These are phyloP conservation scores for Smittium mucronatum DNA, from an alignment of 371 early-diverging fungal genomes.

Conservation along the genomic window DNA sequence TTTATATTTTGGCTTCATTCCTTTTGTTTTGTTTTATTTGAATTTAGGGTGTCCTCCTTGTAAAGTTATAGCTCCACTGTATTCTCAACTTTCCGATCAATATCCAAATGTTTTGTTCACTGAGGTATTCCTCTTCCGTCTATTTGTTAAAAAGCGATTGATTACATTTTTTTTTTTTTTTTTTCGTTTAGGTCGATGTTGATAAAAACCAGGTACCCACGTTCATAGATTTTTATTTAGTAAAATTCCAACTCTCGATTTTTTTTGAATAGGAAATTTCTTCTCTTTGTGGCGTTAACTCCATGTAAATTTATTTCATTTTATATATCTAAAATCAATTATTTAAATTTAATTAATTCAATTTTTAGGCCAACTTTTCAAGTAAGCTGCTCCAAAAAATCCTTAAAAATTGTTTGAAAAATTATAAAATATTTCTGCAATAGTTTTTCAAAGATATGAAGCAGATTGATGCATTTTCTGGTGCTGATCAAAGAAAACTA, in stretches of 20 bases:
- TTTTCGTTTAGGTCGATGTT: slow-evolving; percentile 11
- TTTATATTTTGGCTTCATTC: no score
- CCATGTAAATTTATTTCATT: no score
- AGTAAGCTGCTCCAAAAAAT: neutral
- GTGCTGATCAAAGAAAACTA: neutral
- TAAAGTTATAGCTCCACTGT: slow-evolving; percentile 5
- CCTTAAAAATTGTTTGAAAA: neutral
- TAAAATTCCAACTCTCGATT: no score
- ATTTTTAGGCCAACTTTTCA: slow-evolving; percentile 5
- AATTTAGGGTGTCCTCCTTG: slow-evolving; percentile 9
- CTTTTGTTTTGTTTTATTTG: no score
- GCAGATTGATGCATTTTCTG: neutral
- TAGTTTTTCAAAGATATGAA: neutral
- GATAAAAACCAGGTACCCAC: neutral
- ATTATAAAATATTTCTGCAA: neutral
- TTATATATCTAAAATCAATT: no score
- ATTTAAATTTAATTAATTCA: neutral
- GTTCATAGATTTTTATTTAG: neutral
- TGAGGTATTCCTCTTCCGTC: no score
- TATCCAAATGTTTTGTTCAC: neutral
- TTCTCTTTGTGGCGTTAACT: neutral
- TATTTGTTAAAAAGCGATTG: neutral
- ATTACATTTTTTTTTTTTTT: no score
- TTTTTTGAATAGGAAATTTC: neutral
- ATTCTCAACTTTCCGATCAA: neutral